Base-by-base conservation (phyloP, 2,329 filamentous ascomycete genomes). In the Verticillium albo-atrum region DNA sequence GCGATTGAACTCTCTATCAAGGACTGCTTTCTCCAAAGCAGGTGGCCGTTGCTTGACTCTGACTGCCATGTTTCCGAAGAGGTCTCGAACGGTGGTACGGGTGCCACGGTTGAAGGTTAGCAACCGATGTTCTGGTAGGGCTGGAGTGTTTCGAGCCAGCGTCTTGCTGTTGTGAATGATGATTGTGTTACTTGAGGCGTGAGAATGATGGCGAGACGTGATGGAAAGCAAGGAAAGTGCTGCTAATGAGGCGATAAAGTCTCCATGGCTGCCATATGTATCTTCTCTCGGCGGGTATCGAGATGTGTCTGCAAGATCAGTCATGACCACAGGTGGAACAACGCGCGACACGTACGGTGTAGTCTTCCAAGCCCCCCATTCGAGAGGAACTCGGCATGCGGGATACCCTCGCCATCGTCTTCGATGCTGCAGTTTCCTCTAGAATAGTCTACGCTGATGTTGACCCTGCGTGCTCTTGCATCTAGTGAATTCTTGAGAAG, bases 51-150 rank as follows among this genome's bases (percentile, higher is more conserved):
- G 90, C 70, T 95, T 96, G 27, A 96, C 88, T 15, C 94, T 87
- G 14, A 97, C 94, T 0, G 94, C 92, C 85, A 97, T 91, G 60
- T 88, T 89, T 0, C 93, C 92, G 73, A 97, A 98, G 1, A 97
- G 77, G 70, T 97, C 88, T 59, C 88, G 85, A 6, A 96, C 89
- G 0, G 82, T 82, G 2, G 94, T 86, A 28, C 85, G 83, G 0
- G 93, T 97, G 4, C 94, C 94, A 75, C 91, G 86, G 23, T 77
- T 71, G 59, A 81, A 82, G 35, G 74, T 76, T 9, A 79, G 66
- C 6, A 91, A 67, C 54, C 81, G 77, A 53, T 90, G 82, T 55
- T 87, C 82, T 7, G 79, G 72, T 12, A 81, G 77, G 5, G 86
- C 83, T 6, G 90, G 89, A 1, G 80, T 74, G 58, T 89, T 80